Conservation (phyloP, 2,329 filamentous ascomycete species). For the Alternaria dauci region DNA sequence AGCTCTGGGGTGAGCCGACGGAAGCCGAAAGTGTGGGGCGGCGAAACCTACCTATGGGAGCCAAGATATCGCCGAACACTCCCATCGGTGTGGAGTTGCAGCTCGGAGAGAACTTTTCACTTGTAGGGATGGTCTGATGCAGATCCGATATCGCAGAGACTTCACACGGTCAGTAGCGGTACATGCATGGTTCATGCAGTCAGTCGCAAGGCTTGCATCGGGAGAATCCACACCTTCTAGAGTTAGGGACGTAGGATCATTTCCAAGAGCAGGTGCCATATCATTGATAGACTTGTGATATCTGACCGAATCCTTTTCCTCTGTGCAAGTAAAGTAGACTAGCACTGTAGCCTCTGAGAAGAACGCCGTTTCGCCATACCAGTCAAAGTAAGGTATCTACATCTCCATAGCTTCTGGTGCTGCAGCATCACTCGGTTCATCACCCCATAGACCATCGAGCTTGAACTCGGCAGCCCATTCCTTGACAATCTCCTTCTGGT, state of each 20-base stretch:
- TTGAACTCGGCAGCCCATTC: constrained; percentile 96
- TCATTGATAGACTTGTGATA: constrained; percentile 27
- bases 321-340: constrained; percentile 10
- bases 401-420: constrained; percentile 50
- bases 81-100: constrained; percentile 12
- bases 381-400: constrained; percentile 20
- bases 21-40: constrained; percentile 36
- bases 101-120: constrained; percentile 12
- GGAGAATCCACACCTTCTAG: constrained; percentile 1
- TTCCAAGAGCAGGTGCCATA: constrained; percentile 1
- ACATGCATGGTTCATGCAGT: constrained; percentile 14
- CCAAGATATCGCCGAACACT: constrained; percentile 16
- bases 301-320: constrained; percentile 15
- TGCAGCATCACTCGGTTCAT: constrained; percentile 57
- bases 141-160: constrained; percentile 36
- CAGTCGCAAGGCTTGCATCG: constrained; percentile 14
- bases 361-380: constrained; percentile 22
- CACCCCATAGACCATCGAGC: constrained; percentile 89
- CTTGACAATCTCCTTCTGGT: constrained; percentile 84
- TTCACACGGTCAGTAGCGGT: constrained; percentile 31
- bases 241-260: neutral
- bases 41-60: constrained; percentile 15
- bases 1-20: constrained; percentile 32
- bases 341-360: neutral
- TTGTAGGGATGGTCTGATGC: constrained; percentile 24